A percentile compares a stretch with the other conserved stretches of the same genome.
phyloP scores from a whole-genome alignment of 495 filamentous ascomycete species.

The Cenococcum geophilum region DNA sequence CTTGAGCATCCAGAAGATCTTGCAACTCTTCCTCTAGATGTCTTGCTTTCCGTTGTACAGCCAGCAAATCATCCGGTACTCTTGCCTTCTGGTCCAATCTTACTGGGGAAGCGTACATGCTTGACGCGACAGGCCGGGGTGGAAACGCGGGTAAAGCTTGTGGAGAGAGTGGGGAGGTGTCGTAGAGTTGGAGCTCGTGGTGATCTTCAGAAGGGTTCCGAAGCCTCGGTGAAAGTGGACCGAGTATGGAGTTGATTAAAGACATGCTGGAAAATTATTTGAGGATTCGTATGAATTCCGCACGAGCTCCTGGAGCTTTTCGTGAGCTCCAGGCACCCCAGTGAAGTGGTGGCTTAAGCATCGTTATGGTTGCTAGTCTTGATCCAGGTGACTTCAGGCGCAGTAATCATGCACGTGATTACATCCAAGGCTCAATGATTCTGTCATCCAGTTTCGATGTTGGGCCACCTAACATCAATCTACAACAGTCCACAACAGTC shows the following conservation, averaged over 20 bases:
- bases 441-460: too few relatives aligned
- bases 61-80: conserved; percentile 35
- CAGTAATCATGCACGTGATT: too few relatives aligned
- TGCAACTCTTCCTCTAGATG: conserved; percentile 73
- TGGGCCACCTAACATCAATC: too few relatives aligned
- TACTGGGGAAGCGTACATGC: conserved; percentile 16
- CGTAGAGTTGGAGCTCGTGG: neutral
- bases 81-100: conserved; percentile 4
- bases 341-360: too few relatives aligned
- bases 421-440: too few relatives aligned
- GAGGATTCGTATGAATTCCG: neutral
- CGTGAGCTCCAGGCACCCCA: too few relatives aligned
- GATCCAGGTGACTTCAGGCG: too few relatives aligned
- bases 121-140: conserved; percentile 27
- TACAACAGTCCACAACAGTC: too few relatives aligned
- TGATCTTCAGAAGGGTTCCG: neutral
- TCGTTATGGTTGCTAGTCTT: too few relatives aligned
- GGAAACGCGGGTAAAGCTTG: conserved; percentile 7
- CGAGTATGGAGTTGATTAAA: conserved; percentile 2
- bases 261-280: neutral
- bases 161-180: neutral
- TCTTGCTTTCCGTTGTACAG: conserved; percentile 48
- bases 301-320: neutral
- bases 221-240: conserved; percentile 2
- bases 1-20: conserved; percentile 75